A percentile compares a stretch with the other conserved stretches of the same genome.
phyloP scores from a whole-genome alignment of 139 green algal species.

The Desmodesmus armatus region DNA sequence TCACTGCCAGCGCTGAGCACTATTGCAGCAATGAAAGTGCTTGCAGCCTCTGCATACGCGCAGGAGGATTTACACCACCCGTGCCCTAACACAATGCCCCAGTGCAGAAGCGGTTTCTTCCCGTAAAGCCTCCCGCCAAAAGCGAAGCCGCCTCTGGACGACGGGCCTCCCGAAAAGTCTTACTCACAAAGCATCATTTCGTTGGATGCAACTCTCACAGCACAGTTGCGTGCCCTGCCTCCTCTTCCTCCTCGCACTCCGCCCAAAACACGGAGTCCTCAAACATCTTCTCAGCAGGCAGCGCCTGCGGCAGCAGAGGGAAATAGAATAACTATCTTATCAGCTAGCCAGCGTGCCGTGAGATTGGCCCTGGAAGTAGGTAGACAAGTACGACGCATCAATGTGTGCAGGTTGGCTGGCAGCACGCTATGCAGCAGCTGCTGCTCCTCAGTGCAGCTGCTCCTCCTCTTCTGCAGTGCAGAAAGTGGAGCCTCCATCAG shows the following conservation, averaged over 20 bases:
- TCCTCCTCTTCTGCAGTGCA: not conserved
- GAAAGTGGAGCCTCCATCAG: not conserved
- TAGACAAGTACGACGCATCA: no score
- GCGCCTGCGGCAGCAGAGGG: slow-evolving; percentile 6
- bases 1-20: no score
- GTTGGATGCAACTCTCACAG: not conserved
- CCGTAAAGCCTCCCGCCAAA: not conserved
- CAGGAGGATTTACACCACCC: no score
- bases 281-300: slow-evolving; percentile 33
- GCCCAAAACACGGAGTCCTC: slow-evolving; percentile 43
- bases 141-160: not conserved
- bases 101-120: no score
- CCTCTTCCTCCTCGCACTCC: slow-evolving; percentile 7
- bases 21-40: no score
- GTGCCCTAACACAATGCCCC: no score
- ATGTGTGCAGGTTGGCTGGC: not conserved
- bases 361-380: no score
- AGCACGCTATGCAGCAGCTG: not conserved
- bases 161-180: not conserved
- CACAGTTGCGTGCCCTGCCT: not conserved
- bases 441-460: no score
- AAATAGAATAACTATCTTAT: not conserved
- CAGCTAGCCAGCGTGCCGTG: no score
- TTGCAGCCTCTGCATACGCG: no score
- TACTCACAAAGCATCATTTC: not conserved